Evolutionary conservation across 805 yeast species (phyloP).

Genomic region (Ogataea nonfermentans): DNA sequence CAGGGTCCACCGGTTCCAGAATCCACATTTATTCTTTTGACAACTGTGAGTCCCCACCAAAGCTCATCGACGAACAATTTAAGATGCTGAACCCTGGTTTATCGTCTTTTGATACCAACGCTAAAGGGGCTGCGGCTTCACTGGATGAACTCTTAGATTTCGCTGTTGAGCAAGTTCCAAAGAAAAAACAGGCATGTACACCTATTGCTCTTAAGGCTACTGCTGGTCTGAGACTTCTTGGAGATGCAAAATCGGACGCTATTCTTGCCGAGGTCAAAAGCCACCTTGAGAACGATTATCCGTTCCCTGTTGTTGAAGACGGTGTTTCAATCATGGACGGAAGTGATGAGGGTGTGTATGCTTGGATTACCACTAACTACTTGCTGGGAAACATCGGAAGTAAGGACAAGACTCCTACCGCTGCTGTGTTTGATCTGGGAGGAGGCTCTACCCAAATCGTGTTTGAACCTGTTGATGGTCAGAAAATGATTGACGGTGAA

Average conservation of each 20-base stretch:
- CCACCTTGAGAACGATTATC: slow-evolving; percentile 77
- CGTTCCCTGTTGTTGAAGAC: slow-evolving; percentile 86
- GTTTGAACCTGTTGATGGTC: slow-evolving; percentile 78
- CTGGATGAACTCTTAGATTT: slow-evolving; percentile 75
- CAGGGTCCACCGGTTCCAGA: slow-evolving; percentile 97
- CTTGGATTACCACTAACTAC: slow-evolving; percentile 97
- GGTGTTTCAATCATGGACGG: slow-evolving; percentile 96
- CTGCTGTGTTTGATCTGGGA: slow-evolving; percentile 96
- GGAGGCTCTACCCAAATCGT: slow-evolving; percentile 99
- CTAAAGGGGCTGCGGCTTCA: slow-evolving; percentile 84
- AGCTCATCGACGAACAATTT: slow-evolving; percentile 73
- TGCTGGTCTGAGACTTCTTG: slow-evolving; percentile 89
- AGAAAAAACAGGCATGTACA: slow-evolving; percentile 68
- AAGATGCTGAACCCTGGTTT: slow-evolving; percentile 92
- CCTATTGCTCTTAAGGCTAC: slow-evolving; percentile 98
- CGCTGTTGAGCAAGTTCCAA: slow-evolving; percentile 79
- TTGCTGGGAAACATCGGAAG: slow-evolving; percentile 90
- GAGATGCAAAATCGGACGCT: slow-evolving; percentile 65
- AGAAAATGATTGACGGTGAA: slow-evolving; percentile 73
- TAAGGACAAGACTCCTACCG: slow-evolving; percentile 75
- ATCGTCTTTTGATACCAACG: slow-evolving; percentile 77
- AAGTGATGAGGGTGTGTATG: slow-evolving; percentile 95
- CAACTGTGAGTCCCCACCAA: slow-evolving; percentile 82
- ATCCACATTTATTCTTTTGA: slow-evolving; percentile 92
- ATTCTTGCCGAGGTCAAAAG: slow-evolving; percentile 74